Conservation (phyloP, 2,329 filamentous ascomycete species). For the Colletotrichum plurivorum region DNA sequence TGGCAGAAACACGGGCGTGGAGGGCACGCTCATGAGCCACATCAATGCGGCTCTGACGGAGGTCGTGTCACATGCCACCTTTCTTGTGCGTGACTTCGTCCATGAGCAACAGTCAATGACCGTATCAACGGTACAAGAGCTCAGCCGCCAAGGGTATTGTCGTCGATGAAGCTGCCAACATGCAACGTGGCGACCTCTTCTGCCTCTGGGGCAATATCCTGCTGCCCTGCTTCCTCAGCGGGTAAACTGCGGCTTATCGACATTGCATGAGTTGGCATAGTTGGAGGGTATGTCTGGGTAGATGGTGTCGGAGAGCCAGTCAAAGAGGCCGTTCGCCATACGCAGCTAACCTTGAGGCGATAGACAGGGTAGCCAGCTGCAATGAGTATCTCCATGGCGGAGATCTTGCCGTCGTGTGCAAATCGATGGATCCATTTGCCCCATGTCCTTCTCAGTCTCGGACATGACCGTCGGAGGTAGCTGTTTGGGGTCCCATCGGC, state of each 20-base stretch:
- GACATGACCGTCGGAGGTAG: slow-evolving; percentile 5
- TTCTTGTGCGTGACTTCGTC: slow-evolving; percentile 3
- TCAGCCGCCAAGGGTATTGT: slow-evolving; percentile 39
- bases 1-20: too few relatives aligned
- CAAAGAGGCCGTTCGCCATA: too few relatives aligned
- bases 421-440: slow-evolving; percentile 16
- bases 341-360: too few relatives aligned
- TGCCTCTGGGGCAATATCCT: slow-evolving; percentile 45
- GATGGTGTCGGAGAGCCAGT: too few relatives aligned
- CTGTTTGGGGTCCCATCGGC: slow-evolving; percentile 3
- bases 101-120: not conserved
- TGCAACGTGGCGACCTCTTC: slow-evolving; percentile 42
- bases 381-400: too few relatives aligned
- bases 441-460: slow-evolving; percentile 24
- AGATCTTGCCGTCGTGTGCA: too few relatives aligned
- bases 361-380: too few relatives aligned
- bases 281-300: not conserved
- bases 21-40: too few relatives aligned
- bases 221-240: slow-evolving; percentile 42
- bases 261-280: slow-evolving; percentile 2
- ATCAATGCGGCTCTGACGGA: too few relatives aligned
- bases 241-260: slow-evolving; percentile 34
- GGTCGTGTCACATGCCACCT: too few relatives aligned
- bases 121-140: not conserved
- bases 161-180: slow-evolving; percentile 44